Conservation (phyloP, 768 basidiomycete genomes). For the Termitomyces sp. region DNA sequence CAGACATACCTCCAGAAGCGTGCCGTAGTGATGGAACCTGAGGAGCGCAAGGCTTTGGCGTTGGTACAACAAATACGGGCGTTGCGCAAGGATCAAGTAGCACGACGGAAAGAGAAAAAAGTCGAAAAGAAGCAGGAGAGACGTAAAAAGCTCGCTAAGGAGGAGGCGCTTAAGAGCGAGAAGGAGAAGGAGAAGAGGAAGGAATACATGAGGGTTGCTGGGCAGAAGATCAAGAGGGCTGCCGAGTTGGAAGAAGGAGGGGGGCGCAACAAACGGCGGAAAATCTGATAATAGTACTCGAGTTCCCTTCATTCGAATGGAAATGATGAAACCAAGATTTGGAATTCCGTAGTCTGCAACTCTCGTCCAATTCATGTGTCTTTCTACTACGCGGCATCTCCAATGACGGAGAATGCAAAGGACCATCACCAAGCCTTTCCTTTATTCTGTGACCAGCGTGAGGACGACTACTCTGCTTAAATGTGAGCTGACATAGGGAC, state of each 20-base stretch:
- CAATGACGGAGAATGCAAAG: not conserved
- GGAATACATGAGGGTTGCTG: conserved; percentile 66
- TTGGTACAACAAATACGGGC: conserved; percentile 93
- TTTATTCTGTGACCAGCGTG: too few relatives aligned
- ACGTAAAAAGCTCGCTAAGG: conserved; percentile 69
- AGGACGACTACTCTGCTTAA: not conserved
- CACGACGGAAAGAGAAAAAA: conserved; percentile 79
- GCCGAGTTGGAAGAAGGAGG: conserved; percentile 54
- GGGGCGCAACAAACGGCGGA: conserved; percentile 45
- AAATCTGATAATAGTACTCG: conserved; percentile 19
- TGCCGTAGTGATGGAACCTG: conserved; percentile 91
- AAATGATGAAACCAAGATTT: not conserved
- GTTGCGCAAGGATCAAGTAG: conserved; percentile 83
- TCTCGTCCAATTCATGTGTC: not conserved
- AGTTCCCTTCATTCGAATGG: not conserved
- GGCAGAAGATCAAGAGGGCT: conserved; percentile 69
- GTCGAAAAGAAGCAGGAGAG: conserved; percentile 65
- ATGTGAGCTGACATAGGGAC: not conserved
- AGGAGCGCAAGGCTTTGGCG: conserved; percentile 89
- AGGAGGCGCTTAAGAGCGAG: conserved; percentile 53
- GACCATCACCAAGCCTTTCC: too few relatives aligned
- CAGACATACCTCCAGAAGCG: conserved; percentile 92
- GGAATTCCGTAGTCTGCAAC: not conserved
- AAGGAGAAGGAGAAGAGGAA: conserved; percentile 77
- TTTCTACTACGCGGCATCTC: not conserved